phyloP scores from a whole-genome alignment of 2,329 filamentous ascomycete species.

The Sclerotinia nivalis region DNA sequence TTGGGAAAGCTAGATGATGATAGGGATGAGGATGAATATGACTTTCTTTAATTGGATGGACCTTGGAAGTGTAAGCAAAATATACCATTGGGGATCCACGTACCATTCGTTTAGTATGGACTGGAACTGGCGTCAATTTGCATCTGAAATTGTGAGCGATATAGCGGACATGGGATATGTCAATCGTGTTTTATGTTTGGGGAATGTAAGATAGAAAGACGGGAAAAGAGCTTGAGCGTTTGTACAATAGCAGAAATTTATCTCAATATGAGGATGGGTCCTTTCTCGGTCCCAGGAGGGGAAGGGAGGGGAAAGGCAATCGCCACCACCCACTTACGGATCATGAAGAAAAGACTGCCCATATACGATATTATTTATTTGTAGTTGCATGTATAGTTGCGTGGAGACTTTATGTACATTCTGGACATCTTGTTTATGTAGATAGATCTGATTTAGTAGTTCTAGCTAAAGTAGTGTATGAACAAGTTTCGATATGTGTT shows the following conservation, averaged over 20 bases:
- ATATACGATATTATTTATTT: constrained; percentile 11
- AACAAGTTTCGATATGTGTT: no score
- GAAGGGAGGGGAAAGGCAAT: neutral
- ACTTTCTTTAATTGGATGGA: constrained; percentile 20
- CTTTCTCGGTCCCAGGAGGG: neutral
- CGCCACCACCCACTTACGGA: neutral
- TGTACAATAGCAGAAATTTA: constrained; percentile 6
- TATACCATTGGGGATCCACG: constrained; percentile 17
- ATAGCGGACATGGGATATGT: constrained; percentile 1
- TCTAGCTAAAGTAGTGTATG: neutral
- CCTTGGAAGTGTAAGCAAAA: constrained; percentile 17
- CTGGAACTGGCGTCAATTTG: constrained; percentile 19
- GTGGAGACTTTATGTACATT: neutral
- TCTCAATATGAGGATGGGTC: neutral
- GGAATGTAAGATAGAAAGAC: neutral
- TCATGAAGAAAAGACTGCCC: neutral
- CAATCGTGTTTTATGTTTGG: neutral
- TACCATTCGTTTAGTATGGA: constrained; percentile 21
- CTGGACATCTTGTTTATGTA: neutral
- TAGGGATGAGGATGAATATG: constrained; percentile 12
- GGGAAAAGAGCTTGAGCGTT: neutral
- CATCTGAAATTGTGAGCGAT: neutral
- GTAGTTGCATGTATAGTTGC: constrained; percentile 15
- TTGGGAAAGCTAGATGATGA: constrained; percentile 35
- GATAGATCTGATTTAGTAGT: neutral